Base-by-base conservation (phyloP, 768 basidiomycete species). In the Kockovaella imperatae region DNA sequence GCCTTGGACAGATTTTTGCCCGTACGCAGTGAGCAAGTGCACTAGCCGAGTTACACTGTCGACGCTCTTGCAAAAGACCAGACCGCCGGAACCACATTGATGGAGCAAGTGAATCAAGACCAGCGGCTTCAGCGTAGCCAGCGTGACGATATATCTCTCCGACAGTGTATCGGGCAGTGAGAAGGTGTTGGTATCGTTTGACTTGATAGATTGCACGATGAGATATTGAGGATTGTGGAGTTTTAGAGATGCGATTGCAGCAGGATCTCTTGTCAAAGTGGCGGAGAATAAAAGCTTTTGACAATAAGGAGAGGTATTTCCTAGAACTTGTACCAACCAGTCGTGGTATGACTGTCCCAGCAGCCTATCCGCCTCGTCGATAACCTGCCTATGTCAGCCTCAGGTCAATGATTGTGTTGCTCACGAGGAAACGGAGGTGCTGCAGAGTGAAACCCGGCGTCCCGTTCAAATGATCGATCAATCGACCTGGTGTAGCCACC, bases 361-460 rank as follows among this genome's bases (percentile, higher is more conserved):
- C 0, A 99, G 77, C n/a, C 90, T 80, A 66, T 99, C 95, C 0
- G 95, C 95, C 73, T 99, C 95, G 69, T 99, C 95, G 47, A 99
- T 87, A 24, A 97, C 83, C 89, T 93, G 49, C 26, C 18, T 8
- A 13, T 11, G 36, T 8, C 10, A n/a, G n/a, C n/a, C 18, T n/a
- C 15, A 24, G 6, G 20, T 39, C 30, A 31, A 31, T 24, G 18
- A 36, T 32, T 14, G 28, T 45, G 3, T 5, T 25, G 74, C 83
- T 23, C 62, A 88, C 93, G 51, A 97, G 74, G 70, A 89, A 97
- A n/a, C 91, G 83, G 5, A 99, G 77, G 69, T 97, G 90, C 60
- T 95, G 90, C 25, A 97, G 72, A 1, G 87, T 84, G 68, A 96
- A 95, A 55, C 89, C 88, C 0, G 79, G 81, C 0, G 95, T 96